These are phyloP conservation scores for Castanospermum australe DNA, from an alignment of 306 rosid genomes.

Conservation along the genomic window DNA sequence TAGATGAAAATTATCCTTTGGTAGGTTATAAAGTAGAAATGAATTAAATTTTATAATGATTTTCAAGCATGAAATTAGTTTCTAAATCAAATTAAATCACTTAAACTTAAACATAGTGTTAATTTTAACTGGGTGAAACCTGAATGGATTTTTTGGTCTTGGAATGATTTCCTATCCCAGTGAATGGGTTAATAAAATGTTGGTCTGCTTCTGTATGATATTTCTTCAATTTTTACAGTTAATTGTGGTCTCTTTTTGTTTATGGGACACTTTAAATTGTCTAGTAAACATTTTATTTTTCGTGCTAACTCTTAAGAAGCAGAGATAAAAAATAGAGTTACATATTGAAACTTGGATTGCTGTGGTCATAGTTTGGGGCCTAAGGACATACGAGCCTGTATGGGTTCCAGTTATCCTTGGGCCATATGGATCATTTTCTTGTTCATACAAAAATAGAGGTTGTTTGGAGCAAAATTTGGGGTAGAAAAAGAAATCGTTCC, in stretches of 20 bases:
- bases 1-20: no score
- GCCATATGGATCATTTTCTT: neutral
- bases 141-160: slow-evolving; percentile 6
- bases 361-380: neutral
- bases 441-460: neutral
- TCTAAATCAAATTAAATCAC: no score
- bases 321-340: neutral
- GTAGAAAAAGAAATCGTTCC: neutral
- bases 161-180: neutral
- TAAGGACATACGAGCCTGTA: neutral
- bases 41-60: no score
- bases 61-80: no score
- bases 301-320: neutral
- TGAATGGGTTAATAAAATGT: neutral
- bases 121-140: slow-evolving; percentile 2
- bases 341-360: neutral
- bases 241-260: neutral
- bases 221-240: neutral
- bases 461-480: neutral
- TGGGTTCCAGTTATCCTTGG: neutral
- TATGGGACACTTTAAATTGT: neutral
- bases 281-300: neutral
- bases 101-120: no score
- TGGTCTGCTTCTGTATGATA: neutral
- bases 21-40: no score